Evolutionary conservation across 2,329 filamentous ascomycete species (phyloP), one percentile per base, ranked within the genome.

Genomic region (Rutstroemia sp.): DNA sequence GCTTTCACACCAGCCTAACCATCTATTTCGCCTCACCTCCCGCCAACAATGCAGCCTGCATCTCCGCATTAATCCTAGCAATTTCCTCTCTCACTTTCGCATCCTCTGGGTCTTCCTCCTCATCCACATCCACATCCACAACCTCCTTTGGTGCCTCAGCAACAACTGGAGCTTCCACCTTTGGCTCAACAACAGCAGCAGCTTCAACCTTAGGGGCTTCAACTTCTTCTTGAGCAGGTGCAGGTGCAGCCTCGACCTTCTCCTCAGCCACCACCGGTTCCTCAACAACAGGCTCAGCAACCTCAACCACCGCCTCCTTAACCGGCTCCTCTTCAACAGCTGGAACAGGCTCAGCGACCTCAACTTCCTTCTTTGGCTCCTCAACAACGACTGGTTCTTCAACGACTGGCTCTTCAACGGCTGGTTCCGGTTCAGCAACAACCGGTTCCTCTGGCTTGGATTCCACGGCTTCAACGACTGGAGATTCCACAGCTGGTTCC

Each of bases 51-150:
- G 57, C 59, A 46, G 55, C 53, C 52, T 56, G 63, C 55, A 64
- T 57, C 40, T 66, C 64, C 12, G 63, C 65, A 50, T 67, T 66
- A 27, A 67, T 46, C 23, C 49, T 57, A 19, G 62, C 65, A 48
- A 67, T 64, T 40, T 67, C 65, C 21, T 61, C 63, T 17, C 62
- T 54, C 4, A 64, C 65, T 25, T 61, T 61, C 45, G 57, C 56
- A 56, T 67, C 65, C 54, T 61, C 63, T 14, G 62, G 61, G 21
- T 64, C 62, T 53, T 64, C 58, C 9, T 42, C 48, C 17, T 54
- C 54, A n/a, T 46, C 42, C 23, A 23, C 23, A n/a, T 46, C 42
- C 23, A 23, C 23, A 23, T 19, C 19, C 19, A 30, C 27, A 23
- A 30, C 9, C 27, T 10, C 10, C 27, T 30, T 30, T 30, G 27